Conservation (phyloP, 2,329 filamentous ascomycete genomes). For the Ascochyta koolunga region DNA sequence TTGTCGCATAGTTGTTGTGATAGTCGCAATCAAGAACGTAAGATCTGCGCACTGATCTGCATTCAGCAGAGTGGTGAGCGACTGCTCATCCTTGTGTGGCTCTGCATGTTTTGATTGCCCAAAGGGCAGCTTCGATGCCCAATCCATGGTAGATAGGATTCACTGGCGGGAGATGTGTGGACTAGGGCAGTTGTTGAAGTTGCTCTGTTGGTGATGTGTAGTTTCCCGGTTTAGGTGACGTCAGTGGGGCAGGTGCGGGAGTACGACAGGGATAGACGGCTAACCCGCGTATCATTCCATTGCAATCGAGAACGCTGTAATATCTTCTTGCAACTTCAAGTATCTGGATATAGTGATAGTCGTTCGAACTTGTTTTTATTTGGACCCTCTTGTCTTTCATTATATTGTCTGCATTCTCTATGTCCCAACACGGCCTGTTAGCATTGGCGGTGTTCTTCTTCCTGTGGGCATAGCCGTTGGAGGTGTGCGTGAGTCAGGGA, state of each 20-base stretch:
- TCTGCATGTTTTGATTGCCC: slow-evolving; percentile 35
- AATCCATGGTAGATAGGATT: slow-evolving; percentile 30
- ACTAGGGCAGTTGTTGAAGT: background rate
- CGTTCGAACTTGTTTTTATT: background rate
- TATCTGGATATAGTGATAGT: background rate
- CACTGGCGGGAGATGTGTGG: background rate
- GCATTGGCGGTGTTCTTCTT: slow-evolving; percentile 15
- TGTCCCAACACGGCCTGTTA: slow-evolving; percentile 17
- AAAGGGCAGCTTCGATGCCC: slow-evolving; percentile 43
- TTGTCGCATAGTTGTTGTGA: slow-evolving; percentile 55
- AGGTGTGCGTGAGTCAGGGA: slow-evolving; percentile 9
- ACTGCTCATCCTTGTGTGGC: slow-evolving; percentile 39
- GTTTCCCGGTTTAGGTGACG: slow-evolving; percentile 10
- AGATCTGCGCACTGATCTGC: slow-evolving; percentile 55
- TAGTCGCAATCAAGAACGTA: slow-evolving; percentile 56
- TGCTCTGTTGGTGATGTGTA: background rate
- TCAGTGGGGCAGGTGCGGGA: slow-evolving; percentile 16
- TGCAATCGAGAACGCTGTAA: background rate
- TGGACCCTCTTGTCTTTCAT: background rate
- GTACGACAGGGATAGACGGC: slow-evolving; percentile 7
- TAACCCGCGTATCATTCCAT: slow-evolving; percentile 2
- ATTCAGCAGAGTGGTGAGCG: slow-evolving; percentile 54
- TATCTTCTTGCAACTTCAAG: background rate
- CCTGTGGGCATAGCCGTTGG: slow-evolving; percentile 27
- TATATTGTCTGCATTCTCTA: slow-evolving; percentile 7